Evolutionary conservation across 768 basidiomycete genomes (phyloP).

Genomic region (Pholiota conissans): DNA sequence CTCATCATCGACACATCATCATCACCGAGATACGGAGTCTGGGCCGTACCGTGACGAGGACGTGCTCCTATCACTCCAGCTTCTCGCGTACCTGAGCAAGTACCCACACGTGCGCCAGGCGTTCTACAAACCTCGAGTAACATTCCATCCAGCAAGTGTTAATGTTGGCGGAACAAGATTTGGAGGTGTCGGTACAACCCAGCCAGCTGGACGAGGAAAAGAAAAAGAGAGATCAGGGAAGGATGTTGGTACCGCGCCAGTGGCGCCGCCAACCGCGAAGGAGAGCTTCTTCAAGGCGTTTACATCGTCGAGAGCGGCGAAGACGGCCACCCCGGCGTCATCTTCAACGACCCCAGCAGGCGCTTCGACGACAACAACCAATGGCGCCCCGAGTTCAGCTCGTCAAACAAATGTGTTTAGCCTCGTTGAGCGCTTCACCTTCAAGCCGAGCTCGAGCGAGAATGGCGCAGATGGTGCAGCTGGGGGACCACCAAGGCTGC

Average conservation of each 20-base stretch:
- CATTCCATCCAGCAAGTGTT: slow-evolving; percentile 78
- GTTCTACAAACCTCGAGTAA: slow-evolving; percentile 85
- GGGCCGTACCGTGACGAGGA: slow-evolving; percentile 94
- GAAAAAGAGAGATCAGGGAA: slow-evolving; percentile 28
- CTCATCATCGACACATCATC: slow-evolving; percentile 29
- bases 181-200: slow-evolving; percentile 18
- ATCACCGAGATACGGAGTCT: slow-evolving; percentile 29
- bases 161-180: slow-evolving; percentile 33
- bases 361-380: background rate
- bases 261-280: background rate
- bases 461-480: slow-evolving; percentile 46
- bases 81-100: slow-evolving; percentile 95
- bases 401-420: slow-evolving; percentile 92
- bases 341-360: slow-evolving; percentile 3
- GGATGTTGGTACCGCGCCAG: slow-evolving; percentile 26
- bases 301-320: background rate
- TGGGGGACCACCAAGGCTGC: slow-evolving; percentile 69
- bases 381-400: slow-evolving; percentile 21
- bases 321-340: background rate
- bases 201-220: slow-evolving; percentile 12
- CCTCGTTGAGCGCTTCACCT: slow-evolving; percentile 94
- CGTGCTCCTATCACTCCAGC: slow-evolving; percentile 85
- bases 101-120: slow-evolving; percentile 97
- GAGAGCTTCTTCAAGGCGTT: slow-evolving; percentile 6
- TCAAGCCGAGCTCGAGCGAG: slow-evolving; percentile 85